Evolutionary conservation across 805 yeast genomes (phyloP).

Genomic region (Cyberlindnera mrakii): DNA sequence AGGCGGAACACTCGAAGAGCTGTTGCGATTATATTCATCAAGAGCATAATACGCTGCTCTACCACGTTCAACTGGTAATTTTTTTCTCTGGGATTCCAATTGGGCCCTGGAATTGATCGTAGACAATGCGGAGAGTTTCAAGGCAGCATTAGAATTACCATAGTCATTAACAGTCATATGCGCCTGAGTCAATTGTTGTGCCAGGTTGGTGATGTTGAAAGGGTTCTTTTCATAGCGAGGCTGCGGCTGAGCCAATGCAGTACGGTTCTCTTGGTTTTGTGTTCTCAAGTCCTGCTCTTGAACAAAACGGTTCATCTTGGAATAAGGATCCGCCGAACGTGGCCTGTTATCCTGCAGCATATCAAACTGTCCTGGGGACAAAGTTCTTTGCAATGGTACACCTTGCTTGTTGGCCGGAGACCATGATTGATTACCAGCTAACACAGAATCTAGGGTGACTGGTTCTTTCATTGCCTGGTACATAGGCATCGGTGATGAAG

Average conservation of each 20-base stretch:
- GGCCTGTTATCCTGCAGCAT: constrained; percentile 27
- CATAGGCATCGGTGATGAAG: constrained; percentile 6
- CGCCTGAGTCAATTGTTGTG: constrained; percentile 21
- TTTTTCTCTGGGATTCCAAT: constrained; percentile 31
- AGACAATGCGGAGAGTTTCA: constrained; percentile 60
- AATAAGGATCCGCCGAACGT: constrained; percentile 36
- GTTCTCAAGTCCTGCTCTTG: constrained; percentile 20
- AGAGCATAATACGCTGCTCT: constrained; percentile 2
- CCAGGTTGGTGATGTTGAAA: constrained; percentile 23
- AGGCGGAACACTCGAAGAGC: constrained; percentile 22
- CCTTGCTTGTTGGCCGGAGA: constrained; percentile 20
- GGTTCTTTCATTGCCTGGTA: constrained; percentile 25
- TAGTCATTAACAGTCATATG: constrained; percentile 16
- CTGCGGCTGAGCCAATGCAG: constrained; percentile 1
- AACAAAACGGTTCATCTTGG: constrained; percentile 5
- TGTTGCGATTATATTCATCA: constrained; percentile 6
- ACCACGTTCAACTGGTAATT: constrained; percentile 14
- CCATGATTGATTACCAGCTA: constrained; percentile 24
- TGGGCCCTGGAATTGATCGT: constrained; percentile 53
- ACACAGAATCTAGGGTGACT: constrained; percentile 32
- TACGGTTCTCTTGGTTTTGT: constrained; percentile 1
- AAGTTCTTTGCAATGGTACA: constrained; percentile 24
- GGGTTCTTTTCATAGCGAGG: constrained; percentile 6
- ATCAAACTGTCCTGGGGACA: constrained; percentile 21
- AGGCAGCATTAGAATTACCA: constrained; percentile 29